Evolutionary conservation across 768 basidiomycete species (phyloP).

Genomic region (Infundibulicybe gibba): DNA sequence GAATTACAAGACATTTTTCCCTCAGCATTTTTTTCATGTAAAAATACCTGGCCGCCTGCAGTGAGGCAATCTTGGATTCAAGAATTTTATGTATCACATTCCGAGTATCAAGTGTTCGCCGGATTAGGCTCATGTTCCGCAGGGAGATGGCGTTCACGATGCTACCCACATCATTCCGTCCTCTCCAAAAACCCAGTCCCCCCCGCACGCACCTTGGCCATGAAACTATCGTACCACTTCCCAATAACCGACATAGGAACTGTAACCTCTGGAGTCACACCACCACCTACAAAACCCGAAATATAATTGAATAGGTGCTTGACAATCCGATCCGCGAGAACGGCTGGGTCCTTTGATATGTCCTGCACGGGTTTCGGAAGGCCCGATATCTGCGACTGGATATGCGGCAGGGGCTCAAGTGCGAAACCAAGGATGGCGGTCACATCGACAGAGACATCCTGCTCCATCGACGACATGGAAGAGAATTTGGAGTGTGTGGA

Average conservation of each 20-base stretch:
- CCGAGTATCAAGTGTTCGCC: too few species aligned
- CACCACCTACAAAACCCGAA: constrained; percentile 54
- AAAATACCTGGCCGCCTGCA: too few species aligned
- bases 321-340: constrained; percentile 65
- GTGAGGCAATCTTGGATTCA: too few species aligned
- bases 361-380: constrained; percentile 31
- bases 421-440: constrained; percentile 78
- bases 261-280: constrained; percentile 43
- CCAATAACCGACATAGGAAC: constrained; percentile 62
- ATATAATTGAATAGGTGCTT: constrained; percentile 77
- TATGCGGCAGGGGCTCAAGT: constrained; percentile 67
- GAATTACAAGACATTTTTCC: too few species aligned
- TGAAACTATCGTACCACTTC: constrained; percentile 71
- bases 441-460: constrained; percentile 41
- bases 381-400: constrained; percentile 53
- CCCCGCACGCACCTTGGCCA: constrained; percentile 51
- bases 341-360: constrained; percentile 39
- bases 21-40: too few species aligned
- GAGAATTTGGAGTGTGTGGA: constrained; percentile 37
- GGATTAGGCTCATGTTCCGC: too few species aligned
- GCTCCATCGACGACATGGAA: constrained; percentile 15
- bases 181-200: constrained; percentile 65
- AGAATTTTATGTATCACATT: too few species aligned
- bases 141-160: too few species aligned
- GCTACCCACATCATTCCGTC: constrained; percentile 20